Evolutionary conservation across 129 eudicot genomes (phyloP), one percentile per base, ranked within the genome.

Genomic region (Sambucus nigra): DNA sequence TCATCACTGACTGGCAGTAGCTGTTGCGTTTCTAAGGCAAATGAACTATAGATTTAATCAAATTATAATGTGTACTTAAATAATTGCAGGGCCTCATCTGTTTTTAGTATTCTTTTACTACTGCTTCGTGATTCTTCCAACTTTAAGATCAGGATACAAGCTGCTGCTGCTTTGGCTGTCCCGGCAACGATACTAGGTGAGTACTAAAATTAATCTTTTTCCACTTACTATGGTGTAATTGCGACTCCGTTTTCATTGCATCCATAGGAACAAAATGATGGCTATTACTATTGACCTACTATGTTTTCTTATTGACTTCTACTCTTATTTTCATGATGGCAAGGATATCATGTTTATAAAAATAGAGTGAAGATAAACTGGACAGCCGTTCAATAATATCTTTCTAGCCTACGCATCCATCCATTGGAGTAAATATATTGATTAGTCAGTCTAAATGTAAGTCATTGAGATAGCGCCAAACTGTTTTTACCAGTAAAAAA

Each of bases 91-190:
- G 94, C 94, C 54, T 57, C 94, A 51, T 75, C 99, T 6, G 86
- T 91, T 58, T 91, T 79, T 49, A 86, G 86, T 61, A 79, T 82
- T 59, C 91, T 86, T 55, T 57, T 91, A 69, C 61, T 86, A 19
- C 64, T 91, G 25, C 94, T 91, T 12, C 89, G 95, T 41, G 95
- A 86, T 80, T 85, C 99, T 47, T 61, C 91, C 16, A 91, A 91
- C 66, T 85, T 78, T 47, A 91, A 91, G 80, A 91, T 91, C 67
- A 74, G 92, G 69, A 91, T 91, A 68, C 99, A 91, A 63, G 99
- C 99, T 42, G 95, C 99, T 45, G 88, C 86, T 71, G 99, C 99
- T 67, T 79, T 91, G 73, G 94, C 99, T 72, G 82, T 75, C 44
- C 95, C 95, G 32, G 63, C 78, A 24, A 74, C 94, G 51, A 21